Evolutionary conservation across 2,329 filamentous ascomycete species (phyloP).

Genomic region (Chrysoporthe puriensis): DNA sequence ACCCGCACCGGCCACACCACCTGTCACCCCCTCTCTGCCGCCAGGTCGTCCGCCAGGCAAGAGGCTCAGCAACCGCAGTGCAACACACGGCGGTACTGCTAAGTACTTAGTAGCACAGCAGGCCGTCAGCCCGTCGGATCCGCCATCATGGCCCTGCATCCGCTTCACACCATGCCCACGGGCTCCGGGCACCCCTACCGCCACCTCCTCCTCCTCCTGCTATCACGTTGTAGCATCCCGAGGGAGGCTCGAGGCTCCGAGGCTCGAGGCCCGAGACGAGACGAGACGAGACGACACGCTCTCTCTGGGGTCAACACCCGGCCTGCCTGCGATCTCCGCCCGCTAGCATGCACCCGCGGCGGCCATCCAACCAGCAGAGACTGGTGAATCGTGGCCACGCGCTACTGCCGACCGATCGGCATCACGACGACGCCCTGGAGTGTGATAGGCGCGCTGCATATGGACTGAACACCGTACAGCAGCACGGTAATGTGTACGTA

Average conservation of each 20-base stretch:
- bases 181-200: background rate
- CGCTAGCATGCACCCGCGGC: background rate
- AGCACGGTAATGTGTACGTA: background rate
- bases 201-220: too few relatives aligned
- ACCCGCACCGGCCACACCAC: too few relatives aligned
- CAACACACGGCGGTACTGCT: background rate
- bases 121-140: background rate
- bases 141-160: background rate
- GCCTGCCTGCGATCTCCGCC: background rate
- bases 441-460: conserved; percentile 13
- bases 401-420: conserved; percentile 10
- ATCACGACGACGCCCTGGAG: conserved; percentile 3
- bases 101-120: background rate
- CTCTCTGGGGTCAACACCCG: too few relatives aligned
- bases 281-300: too few relatives aligned
- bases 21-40: too few relatives aligned
- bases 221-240: too few relatives aligned
- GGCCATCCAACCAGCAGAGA: conserved; percentile 2
- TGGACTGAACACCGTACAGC: conserved; percentile 1
- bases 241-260: too few relatives aligned
- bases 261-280: background rate
- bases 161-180: background rate
- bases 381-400: background rate
- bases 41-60: background rate
- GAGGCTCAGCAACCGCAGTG: background rate